Base-by-base conservation (phyloP, 805 yeast genomes). In the Saturnispora kantuleensis region DNA sequence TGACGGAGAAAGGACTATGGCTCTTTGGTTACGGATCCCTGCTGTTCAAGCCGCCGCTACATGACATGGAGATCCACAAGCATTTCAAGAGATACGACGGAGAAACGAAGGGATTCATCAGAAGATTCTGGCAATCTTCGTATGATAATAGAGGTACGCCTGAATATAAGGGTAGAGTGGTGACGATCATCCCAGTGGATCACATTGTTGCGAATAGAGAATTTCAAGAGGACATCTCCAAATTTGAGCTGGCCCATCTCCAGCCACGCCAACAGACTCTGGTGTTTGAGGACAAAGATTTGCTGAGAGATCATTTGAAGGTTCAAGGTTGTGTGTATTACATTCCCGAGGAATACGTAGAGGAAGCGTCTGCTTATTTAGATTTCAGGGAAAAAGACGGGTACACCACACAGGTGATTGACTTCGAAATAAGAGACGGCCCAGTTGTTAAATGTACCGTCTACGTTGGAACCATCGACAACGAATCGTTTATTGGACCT, bases 61-160 rank as follows among this genome's bases (percentile, higher is more conserved):
- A 49, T 68, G 76, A 39, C 68, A 72, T 54, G 64, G 77, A 33
- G 71, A 50, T 56, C 36, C 55, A 59, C 10, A 39, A 47, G 13
- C 42, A 50, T 26, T 57, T 60, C 36, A 46, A 47, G 17, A 49
- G 53, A 32, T 59, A 84, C 9, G 79, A 87, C 0, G 96, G 96
- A 0, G 74, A 79, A 39, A 69, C 89, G 18, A 68, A 69, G 42
- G 96, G 96, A 2, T 87, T 68, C 52, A 76, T 81, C 1, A 70
- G 97, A 16, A 65, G 96, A 38, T 89, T 89, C 58, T 89, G 96
- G 96, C 97, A 89, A 61, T 74, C 85, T 31, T 81, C 93, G 10
- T 77, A 81, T 18, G 97, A 89, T 59, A 96, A 90, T 60, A 65
- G 97, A 43, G 97, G 97, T 1, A 83, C 94, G 0, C 87, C 86